Conservation (phyloP, 2,329 filamentous ascomycete genomes). For the Botrytis sinoallii region DNA sequence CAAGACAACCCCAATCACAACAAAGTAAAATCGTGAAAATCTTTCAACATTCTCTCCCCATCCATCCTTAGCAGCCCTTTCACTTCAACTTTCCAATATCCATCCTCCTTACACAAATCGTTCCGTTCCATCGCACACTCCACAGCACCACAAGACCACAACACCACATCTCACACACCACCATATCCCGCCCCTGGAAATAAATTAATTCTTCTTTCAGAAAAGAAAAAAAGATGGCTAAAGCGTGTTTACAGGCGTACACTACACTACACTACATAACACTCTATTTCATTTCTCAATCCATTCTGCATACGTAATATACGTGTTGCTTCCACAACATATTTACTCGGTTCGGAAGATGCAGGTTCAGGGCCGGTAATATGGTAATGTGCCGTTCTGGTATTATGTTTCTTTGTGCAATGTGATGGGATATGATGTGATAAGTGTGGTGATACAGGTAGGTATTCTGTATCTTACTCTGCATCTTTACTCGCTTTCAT, state of each 20-base stretch:
- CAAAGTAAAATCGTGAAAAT: background rate
- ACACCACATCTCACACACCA: background rate
- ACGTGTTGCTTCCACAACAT: background rate
- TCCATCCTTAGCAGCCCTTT: background rate
- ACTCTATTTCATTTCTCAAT: background rate
- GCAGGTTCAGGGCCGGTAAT: conserved; percentile 7
- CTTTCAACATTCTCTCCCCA: background rate
- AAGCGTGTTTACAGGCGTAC: conserved; percentile 15
- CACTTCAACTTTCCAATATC: background rate
- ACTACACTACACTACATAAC: background rate
- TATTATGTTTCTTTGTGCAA: background rate
- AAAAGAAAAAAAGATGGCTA: conserved; percentile 8
- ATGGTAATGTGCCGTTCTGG: background rate
- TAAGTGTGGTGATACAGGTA: background rate
- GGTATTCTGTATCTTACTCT: background rate
- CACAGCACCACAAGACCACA: background rate
- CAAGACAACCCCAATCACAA: background rate
- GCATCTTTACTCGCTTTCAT: background rate
- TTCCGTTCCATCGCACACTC: background rate
- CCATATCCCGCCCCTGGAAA: background rate
- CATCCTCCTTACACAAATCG: background rate
- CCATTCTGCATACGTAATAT: background rate
- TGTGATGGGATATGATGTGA: background rate
- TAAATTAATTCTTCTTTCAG: background rate
- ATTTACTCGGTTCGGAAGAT: background rate